phyloP scores from a whole-genome alignment of 345 rosid species.

The Moricandia moricandioides region DNA sequence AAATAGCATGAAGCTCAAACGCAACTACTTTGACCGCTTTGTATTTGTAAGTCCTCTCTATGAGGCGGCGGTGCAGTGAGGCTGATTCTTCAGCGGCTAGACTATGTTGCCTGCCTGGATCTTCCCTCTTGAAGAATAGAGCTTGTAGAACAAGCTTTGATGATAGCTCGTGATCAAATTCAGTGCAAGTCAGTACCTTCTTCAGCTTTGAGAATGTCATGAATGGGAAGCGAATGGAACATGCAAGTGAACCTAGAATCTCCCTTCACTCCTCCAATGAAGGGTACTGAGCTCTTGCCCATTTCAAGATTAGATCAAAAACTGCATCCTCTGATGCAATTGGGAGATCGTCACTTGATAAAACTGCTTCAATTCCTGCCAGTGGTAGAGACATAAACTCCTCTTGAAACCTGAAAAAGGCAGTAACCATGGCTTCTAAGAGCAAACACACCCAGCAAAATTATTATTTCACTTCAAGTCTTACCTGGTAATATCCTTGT shows the following conservation, averaged over 20 bases:
- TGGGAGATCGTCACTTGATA: constrained; percentile 86
- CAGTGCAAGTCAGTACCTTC: constrained; percentile 80
- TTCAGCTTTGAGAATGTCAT: constrained; percentile 94
- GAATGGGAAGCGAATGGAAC: constrained; percentile 84
- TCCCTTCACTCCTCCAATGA: constrained; percentile 70
- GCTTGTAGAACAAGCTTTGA: constrained; percentile 94
- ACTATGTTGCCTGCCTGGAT: constrained; percentile 75
- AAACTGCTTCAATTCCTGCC: constrained; percentile 83
- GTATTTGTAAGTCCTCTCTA: too few species aligned
- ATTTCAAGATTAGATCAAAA: constrained; percentile 81
- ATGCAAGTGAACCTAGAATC: constrained; percentile 72
- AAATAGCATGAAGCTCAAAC: constrained; percentile 86
- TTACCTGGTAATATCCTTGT: constrained; percentile 84
- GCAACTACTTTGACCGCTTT: constrained; percentile 92
- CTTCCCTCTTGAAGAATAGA: constrained; percentile 94
- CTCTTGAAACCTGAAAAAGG: constrained; percentile 60
- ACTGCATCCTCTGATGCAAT: constrained; percentile 97
- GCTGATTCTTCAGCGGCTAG: constrained; percentile 77
- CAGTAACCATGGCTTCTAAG: neutral
- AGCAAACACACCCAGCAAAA: neutral
- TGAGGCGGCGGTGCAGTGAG: constrained; percentile 56
- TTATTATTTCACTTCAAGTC: neutral
- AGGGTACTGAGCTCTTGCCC: constrained; percentile 71
- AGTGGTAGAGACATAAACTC: constrained; percentile 83
- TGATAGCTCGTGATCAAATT: constrained; percentile 80